Evolutionary conservation across 2,329 filamentous ascomycete genomes (phyloP), one percentile per base, ranked within the genome.

Genomic region (Diaporthe helianthi): DNA sequence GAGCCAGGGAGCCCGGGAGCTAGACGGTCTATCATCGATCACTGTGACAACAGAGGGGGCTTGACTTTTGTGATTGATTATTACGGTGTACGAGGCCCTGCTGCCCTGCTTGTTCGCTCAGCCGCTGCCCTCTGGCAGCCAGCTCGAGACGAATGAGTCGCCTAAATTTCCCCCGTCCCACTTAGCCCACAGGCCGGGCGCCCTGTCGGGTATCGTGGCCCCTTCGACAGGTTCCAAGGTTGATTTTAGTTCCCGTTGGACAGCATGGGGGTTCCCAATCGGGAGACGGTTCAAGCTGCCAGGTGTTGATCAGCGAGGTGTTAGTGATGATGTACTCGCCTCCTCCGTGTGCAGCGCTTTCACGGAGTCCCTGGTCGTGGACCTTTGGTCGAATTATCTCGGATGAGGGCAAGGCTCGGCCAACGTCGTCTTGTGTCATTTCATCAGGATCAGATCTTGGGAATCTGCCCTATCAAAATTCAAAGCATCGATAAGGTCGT

Each of bases 161-260:
- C 67, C 54, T 67, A 58, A 68, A 71, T 69, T 69, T 69, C 66
- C 67, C 67, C 67, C 69, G 69, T 71, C 53, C 69, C 69, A 71
- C 69, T 31, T n/a, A 63, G 38, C 44, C 44, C 55, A 60, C 55
- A 24, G 24, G 38, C 55, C 55, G 55, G 49, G 41, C 52, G 52
- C 31, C 65, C 29, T 58, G 52, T 67, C 41, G 65, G 52, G 52
- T 41, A 67, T 63, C 65, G 73, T 75, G 73, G 72, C 70, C 67
- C 68, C 70, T 67, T 70, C 69, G 67, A 70, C 72, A 71, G 69
- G 64, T 72, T 49, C 44, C 51, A 44, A 65, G 68, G 46, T 70
- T 73, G 73, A 72, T 74, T 76, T 75, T 75, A 76, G 75, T 63
- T 76, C 75, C 75, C 76, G 75, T 54, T 38, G 67, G 66, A 13